Evolutionary conservation across 768 basidiomycete species (phyloP).

Genomic region (Ramaria rubella): DNA sequence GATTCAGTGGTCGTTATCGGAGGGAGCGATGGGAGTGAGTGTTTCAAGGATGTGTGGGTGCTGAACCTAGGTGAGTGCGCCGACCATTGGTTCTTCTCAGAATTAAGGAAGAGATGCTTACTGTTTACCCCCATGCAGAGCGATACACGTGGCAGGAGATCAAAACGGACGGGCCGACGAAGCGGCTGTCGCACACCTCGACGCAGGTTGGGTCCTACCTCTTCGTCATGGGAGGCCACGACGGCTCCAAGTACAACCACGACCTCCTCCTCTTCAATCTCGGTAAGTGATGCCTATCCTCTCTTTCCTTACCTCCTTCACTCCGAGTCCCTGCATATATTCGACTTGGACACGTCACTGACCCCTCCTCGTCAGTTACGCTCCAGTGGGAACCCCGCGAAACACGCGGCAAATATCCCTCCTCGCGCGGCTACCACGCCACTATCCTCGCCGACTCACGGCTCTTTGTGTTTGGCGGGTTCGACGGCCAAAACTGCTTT

Average conservation of each 20-base stretch:
- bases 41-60: slow-evolving; percentile 84
- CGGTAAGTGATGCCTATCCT: slow-evolving; percentile 40
- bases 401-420: slow-evolving; percentile 61
- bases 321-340: too few species aligned
- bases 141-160: slow-evolving; percentile 29
- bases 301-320: not conserved
- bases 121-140: too few species aligned
- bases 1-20: slow-evolving; percentile 85
- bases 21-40: slow-evolving; percentile 84
- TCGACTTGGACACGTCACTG: not conserved
- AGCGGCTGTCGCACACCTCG: slow-evolving; percentile 76
- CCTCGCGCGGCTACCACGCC: slow-evolving; percentile 78
- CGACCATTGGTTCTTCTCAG: not conserved
- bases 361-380: slow-evolving; percentile 48
- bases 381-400: slow-evolving; percentile 75
- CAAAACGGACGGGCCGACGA: slow-evolving; percentile 34
- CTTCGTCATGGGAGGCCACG: slow-evolving; percentile 85
- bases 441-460: slow-evolving; percentile 78
- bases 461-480: slow-evolving; percentile 80
- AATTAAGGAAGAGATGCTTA: too few species aligned
- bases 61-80: slow-evolving; percentile 67
- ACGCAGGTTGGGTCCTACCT: slow-evolving; percentile 91
- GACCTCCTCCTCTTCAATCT: slow-evolving; percentile 84
- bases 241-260: slow-evolving; percentile 59
- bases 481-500: slow-evolving; percentile 49